Evolutionary conservation across 2,329 filamentous ascomycete species (phyloP).

Genomic region (Canariomyces notabilis): DNA sequence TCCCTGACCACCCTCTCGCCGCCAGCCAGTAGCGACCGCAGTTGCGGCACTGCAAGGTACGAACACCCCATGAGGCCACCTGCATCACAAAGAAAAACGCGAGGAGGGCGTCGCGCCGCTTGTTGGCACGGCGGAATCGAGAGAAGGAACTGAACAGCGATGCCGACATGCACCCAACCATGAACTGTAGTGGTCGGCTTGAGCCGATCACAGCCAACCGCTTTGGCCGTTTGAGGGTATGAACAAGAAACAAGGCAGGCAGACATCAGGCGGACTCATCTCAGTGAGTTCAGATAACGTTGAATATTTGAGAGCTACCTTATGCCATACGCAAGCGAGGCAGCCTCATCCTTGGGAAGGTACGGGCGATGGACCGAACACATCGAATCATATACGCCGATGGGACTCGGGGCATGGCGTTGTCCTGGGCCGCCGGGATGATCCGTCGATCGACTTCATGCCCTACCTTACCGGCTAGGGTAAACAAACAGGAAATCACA

Average conservation of each 20-base stretch:
- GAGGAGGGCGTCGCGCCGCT: slow-evolving; percentile 18
- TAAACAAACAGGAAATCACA: slow-evolving; percentile 19
- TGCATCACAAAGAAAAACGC: slow-evolving; percentile 15
- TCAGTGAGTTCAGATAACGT: neutral
- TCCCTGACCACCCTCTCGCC: slow-evolving; percentile 5
- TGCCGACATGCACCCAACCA: neutral
- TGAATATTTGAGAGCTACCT: slow-evolving; percentile 9
- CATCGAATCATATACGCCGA: slow-evolving; percentile 12
- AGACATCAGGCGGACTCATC: neutral
- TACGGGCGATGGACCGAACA: slow-evolving; percentile 6
- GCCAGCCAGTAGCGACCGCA: slow-evolving; percentile 21
- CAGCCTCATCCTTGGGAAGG: slow-evolving; percentile 2
- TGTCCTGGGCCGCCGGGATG: slow-evolving; percentile 17
- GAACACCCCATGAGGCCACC: slow-evolving; percentile 24
- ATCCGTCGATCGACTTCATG: slow-evolving; percentile 14
- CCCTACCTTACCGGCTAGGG: too few relatives aligned
- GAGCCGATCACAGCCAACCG: neutral
- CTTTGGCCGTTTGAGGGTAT: slow-evolving; percentile 9
- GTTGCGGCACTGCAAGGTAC: slow-evolving; percentile 24
- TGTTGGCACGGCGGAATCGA: neutral
- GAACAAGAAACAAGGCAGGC: neutral
- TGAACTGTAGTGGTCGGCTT: neutral
- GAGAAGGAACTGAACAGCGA: neutral
- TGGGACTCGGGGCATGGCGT: slow-evolving; percentile 18
- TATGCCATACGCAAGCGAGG: slow-evolving; percentile 7